phyloP scores from a whole-genome alignment of 2,329 filamentous ascomycete species.

The Neopestalotiopsis rosae region DNA sequence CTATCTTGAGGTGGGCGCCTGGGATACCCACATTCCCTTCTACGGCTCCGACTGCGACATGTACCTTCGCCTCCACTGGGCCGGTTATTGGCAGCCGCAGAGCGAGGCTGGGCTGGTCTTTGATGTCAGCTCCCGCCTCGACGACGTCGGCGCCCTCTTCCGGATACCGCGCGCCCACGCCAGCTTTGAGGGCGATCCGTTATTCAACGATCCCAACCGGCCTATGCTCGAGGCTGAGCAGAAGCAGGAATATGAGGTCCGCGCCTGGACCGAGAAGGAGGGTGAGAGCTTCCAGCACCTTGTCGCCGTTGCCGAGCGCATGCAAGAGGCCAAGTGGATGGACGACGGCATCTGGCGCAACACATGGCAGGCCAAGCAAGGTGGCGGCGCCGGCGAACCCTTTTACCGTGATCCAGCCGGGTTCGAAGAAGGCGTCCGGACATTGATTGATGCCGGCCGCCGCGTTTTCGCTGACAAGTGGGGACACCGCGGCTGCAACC shows the following conservation, averaged over 20 bases:
- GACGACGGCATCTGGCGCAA: slow-evolving; percentile 36
- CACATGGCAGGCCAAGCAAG: slow-evolving; percentile 47
- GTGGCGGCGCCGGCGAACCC: slow-evolving; percentile 47
- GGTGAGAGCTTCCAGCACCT: slow-evolving; percentile 42
- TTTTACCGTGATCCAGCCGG: slow-evolving; percentile 47
- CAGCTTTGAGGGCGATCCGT: slow-evolving; percentile 38
- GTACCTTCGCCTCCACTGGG: slow-evolving; percentile 48
- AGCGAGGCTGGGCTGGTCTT: slow-evolving; percentile 45
- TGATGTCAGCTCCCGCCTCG: slow-evolving; percentile 46
- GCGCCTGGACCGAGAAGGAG: slow-evolving; percentile 37
- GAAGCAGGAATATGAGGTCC: slow-evolving; percentile 34
- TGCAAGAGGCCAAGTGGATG: slow-evolving; percentile 35
- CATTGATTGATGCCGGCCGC: slow-evolving; percentile 39
- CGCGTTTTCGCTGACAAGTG: slow-evolving; percentile 45
- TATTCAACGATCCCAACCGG: slow-evolving; percentile 29
- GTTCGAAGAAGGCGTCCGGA: slow-evolving; percentile 39
- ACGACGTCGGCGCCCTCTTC: slow-evolving; percentile 49
- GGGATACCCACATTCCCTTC: slow-evolving; percentile 56
- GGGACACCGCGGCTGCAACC: slow-evolving; percentile 46
- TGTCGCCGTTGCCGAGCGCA: slow-evolving; percentile 37
- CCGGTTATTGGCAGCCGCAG: slow-evolving; percentile 45
- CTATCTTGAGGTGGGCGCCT: slow-evolving; percentile 48
- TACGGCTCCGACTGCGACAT: slow-evolving; percentile 52
- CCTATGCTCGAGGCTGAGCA: slow-evolving; percentile 34
- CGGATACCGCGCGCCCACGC: slow-evolving; percentile 42